These are phyloP conservation scores for Boletus nobilissimus DNA, from an alignment of 1,284 basidiomycete genomes.

Conservation along the genomic window DNA sequence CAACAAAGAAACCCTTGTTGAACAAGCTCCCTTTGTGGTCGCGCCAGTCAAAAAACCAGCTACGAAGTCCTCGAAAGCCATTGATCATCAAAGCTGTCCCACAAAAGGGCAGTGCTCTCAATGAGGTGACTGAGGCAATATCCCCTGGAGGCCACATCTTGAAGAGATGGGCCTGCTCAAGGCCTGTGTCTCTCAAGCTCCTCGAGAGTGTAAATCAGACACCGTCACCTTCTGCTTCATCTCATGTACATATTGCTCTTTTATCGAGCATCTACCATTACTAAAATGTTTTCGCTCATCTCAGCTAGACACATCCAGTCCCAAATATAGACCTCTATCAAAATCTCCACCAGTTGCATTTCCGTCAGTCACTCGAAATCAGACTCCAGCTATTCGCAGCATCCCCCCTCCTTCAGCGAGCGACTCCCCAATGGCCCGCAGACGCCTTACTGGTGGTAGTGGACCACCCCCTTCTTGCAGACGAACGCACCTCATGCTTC, in stretches of 20 bases:
- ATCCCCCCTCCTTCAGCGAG: slow-evolving; percentile 47
- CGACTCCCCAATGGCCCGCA: slow-evolving; percentile 60
- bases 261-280: background rate
- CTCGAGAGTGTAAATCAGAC: slow-evolving; percentile 59
- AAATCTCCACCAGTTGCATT: slow-evolving; percentile 46
- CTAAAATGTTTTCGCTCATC: slow-evolving; percentile 13
- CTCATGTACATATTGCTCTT: slow-evolving; percentile 50
- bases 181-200: slow-evolving; percentile 74
- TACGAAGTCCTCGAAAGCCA: slow-evolving; percentile 41
- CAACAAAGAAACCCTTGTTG: slow-evolving; percentile 39
- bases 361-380: slow-evolving; percentile 44
- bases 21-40: slow-evolving; percentile 39
- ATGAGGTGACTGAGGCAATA: slow-evolving; percentile 71
- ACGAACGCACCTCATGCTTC: slow-evolving; percentile 35
- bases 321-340: slow-evolving; percentile 26
- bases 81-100: slow-evolving; percentile 47
- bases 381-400: slow-evolving; percentile 22
- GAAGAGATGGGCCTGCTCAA: slow-evolving; percentile 74
- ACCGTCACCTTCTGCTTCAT: slow-evolving; percentile 51
- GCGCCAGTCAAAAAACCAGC: slow-evolving; percentile 42
- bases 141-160: slow-evolving; percentile 78
- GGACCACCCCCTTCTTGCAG: slow-evolving; percentile 39
- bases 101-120: slow-evolving; percentile 51
- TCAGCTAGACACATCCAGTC: slow-evolving; percentile 35
- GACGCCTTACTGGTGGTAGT: slow-evolving; percentile 53